These are phyloP conservation scores for Pythium volutum DNA, from an alignment of 352 stramenopile genomes.

Conservation along the genomic window DNA sequence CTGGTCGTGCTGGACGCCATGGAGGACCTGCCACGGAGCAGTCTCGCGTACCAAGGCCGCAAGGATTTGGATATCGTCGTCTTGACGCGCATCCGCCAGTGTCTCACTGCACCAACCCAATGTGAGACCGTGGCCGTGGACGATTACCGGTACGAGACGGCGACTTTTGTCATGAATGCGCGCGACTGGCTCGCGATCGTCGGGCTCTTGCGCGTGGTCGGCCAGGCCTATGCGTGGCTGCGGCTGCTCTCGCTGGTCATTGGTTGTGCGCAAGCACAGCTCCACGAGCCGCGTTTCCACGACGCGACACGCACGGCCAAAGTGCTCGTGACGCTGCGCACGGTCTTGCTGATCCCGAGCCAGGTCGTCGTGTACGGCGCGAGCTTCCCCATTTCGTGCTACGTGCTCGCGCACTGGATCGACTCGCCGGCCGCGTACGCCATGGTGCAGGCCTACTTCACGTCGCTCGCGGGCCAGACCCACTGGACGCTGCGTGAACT, in stretches of 20 bases:
- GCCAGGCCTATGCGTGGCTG: conserved; percentile 39
- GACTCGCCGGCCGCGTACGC: conserved; percentile 41
- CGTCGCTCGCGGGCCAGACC: conserved; percentile 26
- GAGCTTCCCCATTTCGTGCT: conserved; percentile 40
- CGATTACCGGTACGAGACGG: conserved; percentile 21
- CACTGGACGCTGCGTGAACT: conserved; percentile 27
- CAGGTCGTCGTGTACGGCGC: conserved; percentile 56
- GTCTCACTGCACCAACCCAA: background rate
- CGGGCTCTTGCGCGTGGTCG: conserved; percentile 24
- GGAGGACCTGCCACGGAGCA: conserved; percentile 14
- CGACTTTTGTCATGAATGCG: background rate
- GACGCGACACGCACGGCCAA: background rate
- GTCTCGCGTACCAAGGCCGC: background rate
- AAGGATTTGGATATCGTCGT: conserved; percentile 8
- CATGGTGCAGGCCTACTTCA: conserved; percentile 32
- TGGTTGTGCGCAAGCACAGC: conserved; percentile 18
- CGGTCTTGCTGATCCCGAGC: conserved; percentile 41
- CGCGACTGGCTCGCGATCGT: conserved; percentile 28
- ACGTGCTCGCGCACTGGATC: conserved; percentile 41
- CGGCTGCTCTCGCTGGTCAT: conserved; percentile 28
- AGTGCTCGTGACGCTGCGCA: conserved; percentile 14
- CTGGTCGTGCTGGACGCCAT: conserved; percentile 13
- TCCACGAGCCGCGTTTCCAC: background rate
- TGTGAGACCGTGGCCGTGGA: conserved; percentile 22
- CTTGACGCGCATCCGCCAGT: conserved; percentile 9